Percentiles rank a stretch among this genome's conserved stretches.
Evolutionary conservation across 306 rosid species (phyloP).

Genomic region (Glycine soja): DNA sequence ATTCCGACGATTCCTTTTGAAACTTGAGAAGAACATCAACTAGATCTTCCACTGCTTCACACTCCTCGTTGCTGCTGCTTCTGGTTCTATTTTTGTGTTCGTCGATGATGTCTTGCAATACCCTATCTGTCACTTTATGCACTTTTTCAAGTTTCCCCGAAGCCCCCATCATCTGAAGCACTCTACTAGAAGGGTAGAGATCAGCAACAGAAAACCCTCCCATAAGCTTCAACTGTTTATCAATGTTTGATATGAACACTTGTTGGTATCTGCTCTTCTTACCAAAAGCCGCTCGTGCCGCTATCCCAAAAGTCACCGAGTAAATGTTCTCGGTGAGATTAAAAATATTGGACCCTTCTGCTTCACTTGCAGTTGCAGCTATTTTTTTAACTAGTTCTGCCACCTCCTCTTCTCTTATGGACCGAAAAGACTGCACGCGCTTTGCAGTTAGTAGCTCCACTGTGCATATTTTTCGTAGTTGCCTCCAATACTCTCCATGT

Average conservation of each 20-base stretch:
- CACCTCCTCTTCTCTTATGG: slow-evolving; percentile 46
- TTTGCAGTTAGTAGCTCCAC: slow-evolving; percentile 41
- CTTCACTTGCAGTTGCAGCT: slow-evolving; percentile 16
- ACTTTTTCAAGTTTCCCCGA: slow-evolving; percentile 5
- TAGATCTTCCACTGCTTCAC: slow-evolving; percentile 37
- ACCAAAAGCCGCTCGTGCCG: slow-evolving; percentile 30
- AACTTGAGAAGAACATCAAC: slow-evolving; percentile 47
- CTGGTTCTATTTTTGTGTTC: slow-evolving; percentile 29
- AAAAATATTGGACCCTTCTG: slow-evolving; percentile 8
- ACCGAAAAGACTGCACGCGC: slow-evolving; percentile 44
- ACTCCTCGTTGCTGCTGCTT: neutral
- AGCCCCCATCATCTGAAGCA: slow-evolving; percentile 20
- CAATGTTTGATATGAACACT: neutral
- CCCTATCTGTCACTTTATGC: slow-evolving; percentile 5
- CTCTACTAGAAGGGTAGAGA: slow-evolving; percentile 37
- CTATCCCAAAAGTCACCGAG: slow-evolving; percentile 9
- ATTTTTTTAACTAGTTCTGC: slow-evolving; percentile 18
- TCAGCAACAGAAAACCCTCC: slow-evolving; percentile 45
- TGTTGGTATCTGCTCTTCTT: slow-evolving; percentile 4
- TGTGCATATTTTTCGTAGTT: slow-evolving; percentile 46
- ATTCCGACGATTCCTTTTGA: slow-evolving; percentile 6
- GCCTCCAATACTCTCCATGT: slow-evolving; percentile 46
- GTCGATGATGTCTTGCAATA: slow-evolving; percentile 38
- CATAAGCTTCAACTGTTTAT: neutral
- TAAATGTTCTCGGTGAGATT: slow-evolving; percentile 40